These are phyloP conservation scores for Ampelocalamus luodianensis DNA, from an alignment of 176 grass and related monocot genomes.

Conservation along the genomic window DNA sequence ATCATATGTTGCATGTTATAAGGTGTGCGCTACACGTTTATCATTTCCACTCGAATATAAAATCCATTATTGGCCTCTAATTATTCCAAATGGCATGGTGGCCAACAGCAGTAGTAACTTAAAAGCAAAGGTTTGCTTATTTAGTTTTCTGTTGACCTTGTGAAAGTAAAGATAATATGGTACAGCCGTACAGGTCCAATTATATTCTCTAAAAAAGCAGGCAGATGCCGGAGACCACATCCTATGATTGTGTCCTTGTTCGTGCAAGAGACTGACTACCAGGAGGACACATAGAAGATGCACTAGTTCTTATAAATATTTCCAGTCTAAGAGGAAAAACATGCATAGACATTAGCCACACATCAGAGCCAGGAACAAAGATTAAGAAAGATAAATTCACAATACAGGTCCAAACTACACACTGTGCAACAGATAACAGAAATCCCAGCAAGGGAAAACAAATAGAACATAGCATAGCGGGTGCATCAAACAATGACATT, in stretches of 20 bases:
- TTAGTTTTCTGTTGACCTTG: background rate
- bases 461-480: background rate
- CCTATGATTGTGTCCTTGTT: slow-evolving; percentile 41
- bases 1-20: slow-evolving; percentile 14
- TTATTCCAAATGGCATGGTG: slow-evolving; percentile 12
- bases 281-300: slow-evolving; percentile 11
- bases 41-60: slow-evolving; percentile 21
- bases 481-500: background rate
- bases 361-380: background rate
- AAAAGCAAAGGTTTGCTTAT: slow-evolving; percentile 15
- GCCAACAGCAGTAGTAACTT: slow-evolving; percentile 33
- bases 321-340: background rate
- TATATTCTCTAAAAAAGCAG: slow-evolving; percentile 14
- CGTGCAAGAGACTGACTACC: slow-evolving; percentile 22
- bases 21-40: background rate
- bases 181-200: background rate
- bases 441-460: background rate
- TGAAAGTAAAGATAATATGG: slow-evolving; percentile 2
- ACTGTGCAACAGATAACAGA: background rate
- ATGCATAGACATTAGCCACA: slow-evolving; percentile 1
- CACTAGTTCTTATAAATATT: background rate
- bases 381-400: background rate
- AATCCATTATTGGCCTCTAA: background rate
- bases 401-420: slow-evolving; percentile 2
- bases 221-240: slow-evolving; percentile 24